Conservation (phyloP, 345 rosid species). For the Leavenworthia alabamica region DNA sequence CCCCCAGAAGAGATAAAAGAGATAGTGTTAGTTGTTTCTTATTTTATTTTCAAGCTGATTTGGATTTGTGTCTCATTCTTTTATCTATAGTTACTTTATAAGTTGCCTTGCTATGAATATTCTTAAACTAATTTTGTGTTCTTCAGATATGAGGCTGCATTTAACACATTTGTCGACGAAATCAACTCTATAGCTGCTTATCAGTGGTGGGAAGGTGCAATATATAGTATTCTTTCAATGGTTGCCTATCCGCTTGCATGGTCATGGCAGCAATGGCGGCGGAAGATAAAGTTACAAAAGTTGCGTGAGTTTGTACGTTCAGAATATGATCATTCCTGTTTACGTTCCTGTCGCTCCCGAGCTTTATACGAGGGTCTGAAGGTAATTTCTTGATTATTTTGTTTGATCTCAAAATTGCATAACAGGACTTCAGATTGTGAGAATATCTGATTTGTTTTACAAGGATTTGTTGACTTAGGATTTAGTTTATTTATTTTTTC, state of each 20-base stretch:
- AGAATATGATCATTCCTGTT: constrained; percentile 96
- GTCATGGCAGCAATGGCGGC: constrained; percentile 99
- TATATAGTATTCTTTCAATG: constrained; percentile 69
- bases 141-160: constrained; percentile 88
- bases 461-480: not conserved
- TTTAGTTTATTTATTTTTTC: not conserved
- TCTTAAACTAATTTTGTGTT: constrained; percentile 19
- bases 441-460: constrained; percentile 1
- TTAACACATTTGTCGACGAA: constrained; percentile 91
- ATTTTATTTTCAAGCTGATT: constrained; percentile 8
- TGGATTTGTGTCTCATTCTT: constrained; percentile 19
- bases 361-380: constrained; percentile 98
- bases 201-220: constrained; percentile 99
- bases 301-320: constrained; percentile 97
- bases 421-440: constrained; percentile 4
- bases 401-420: constrained; percentile 4
- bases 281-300: constrained; percentile 70
- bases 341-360: constrained; percentile 97
- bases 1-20: constrained; percentile 96
- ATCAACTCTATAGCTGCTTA: constrained; percentile 90
- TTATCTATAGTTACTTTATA: not conserved
- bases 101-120: constrained; percentile 14
- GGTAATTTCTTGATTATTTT: constrained; percentile 42
- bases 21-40: constrained; percentile 66
- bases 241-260: constrained; percentile 85